A percentile compares a stretch with the other conserved stretches of the same genome.
Evolutionary conservation across 2,329 filamentous ascomycete genomes (phyloP).

Genomic region (Lasiodiplodia theobromae): DNA sequence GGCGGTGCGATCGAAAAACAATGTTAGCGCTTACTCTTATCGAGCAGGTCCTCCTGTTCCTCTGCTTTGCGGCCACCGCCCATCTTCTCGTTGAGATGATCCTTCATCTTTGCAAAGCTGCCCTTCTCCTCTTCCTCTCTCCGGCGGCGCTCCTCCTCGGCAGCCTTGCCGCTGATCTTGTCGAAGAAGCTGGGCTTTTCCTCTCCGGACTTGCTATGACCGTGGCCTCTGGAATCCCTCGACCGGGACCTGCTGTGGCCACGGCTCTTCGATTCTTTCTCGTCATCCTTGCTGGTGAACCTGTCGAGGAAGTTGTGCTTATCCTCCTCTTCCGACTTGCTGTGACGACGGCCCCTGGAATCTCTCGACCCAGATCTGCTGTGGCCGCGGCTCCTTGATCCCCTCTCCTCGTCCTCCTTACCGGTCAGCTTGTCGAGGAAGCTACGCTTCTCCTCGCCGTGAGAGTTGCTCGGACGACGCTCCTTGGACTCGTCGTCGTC

Average conservation of each 20-base stretch:
- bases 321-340: constrained; percentile 7
- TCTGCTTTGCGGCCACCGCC: constrained; percentile 26
- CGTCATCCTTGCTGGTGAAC: constrained; percentile 7
- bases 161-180: constrained; percentile 28
- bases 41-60: constrained; percentile 28
- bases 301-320: constrained; percentile 17
- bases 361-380: constrained; percentile 20
- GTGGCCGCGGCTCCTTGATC: constrained; percentile 6
- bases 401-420: constrained; percentile 16
- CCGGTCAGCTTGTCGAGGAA: constrained; percentile 25
- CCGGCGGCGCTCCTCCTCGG: constrained; percentile 22
- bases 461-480: constrained; percentile 15
- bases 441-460: neutral
- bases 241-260: constrained; percentile 6
- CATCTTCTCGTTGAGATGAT: constrained; percentile 26
- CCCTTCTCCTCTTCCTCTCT: constrained; percentile 26
- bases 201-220: constrained; percentile 10
- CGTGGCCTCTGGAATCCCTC: constrained; percentile 9
- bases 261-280: constrained; percentile 12
- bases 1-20: neutral
- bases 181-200: constrained; percentile 29
- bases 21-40: constrained; percentile 26
- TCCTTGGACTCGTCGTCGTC: constrained; percentile 21
- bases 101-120: constrained; percentile 16
- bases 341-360: constrained; percentile 14